Evolutionary conservation across 2,329 filamentous ascomycete species (phyloP), one percentile per base, ranked within the genome.

Genomic region (Clonostachys rosea): DNA sequence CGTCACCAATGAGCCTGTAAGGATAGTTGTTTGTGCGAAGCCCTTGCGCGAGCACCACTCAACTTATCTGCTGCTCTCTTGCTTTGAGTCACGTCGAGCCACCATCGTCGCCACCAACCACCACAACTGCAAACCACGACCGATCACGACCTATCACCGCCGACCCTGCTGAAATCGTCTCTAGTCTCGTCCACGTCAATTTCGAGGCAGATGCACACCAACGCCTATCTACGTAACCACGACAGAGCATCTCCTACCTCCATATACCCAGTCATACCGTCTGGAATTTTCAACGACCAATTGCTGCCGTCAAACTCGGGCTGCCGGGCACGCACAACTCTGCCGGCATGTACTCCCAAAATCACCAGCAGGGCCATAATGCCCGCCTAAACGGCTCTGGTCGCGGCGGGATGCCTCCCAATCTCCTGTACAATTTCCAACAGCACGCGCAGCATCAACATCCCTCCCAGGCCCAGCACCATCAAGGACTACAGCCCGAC

Each of bases 301-400:
- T 30, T 30, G 24, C 24, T 30, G 24, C 9, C 24, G 24, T 30
- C 24, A 30, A 30, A 30, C 24, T 30, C 24, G 24, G 24, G 24
- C 24, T 30, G 24, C 24, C 24, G 24, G 36, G 36, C 14, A 39
- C 14, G 36, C 36, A 49, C 50, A 54, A 46, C 50, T 49, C 50
- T 56, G 46, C 54, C 66, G 76, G 76, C 65, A 91, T 91, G 87
- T 91, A 86, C 75, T 83, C 81, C 61, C 84, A 88, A 66, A 76
- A 76, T 62, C 83, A 79, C 64, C 83, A 87, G 63, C 83, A 85
- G 70, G 82, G 83, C 64, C 87, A 89, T 64, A 84, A 84, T 71
- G 80, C 79, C 69, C 84, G 88, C 69, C 79, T 90, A 67, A 91
- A 90, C 61, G 67, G 67, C 69, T 64, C 63, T 51, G 67, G 67